These are phyloP conservation scores for Neoascochyta sp. DNA, from an alignment of 2,329 filamentous ascomycete genomes.

Conservation along the genomic window DNA sequence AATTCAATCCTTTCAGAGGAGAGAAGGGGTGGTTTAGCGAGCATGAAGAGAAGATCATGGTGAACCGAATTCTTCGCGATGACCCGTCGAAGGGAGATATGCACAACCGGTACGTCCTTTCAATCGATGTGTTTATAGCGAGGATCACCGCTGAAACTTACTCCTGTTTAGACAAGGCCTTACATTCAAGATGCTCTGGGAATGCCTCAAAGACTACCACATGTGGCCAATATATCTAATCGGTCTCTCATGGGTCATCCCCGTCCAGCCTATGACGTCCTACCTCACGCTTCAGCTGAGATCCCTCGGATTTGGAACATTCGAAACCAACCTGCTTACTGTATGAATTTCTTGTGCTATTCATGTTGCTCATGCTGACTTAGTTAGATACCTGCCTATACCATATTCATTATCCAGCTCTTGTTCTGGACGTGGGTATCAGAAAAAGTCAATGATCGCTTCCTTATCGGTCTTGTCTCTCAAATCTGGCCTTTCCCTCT, in stretches of 20 bases:
- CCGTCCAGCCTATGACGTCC: constrained; percentile 24
- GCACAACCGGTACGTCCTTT: too few relatives aligned
- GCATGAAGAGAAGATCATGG: constrained; percentile 65
- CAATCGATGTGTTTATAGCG: too few relatives aligned
- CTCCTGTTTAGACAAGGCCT: too few relatives aligned
- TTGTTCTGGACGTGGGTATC: constrained; percentile 50
- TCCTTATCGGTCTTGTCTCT: constrained; percentile 45
- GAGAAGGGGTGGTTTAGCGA: constrained; percentile 65
- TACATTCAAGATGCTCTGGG: constrained; percentile 47
- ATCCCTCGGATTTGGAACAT: constrained; percentile 35
- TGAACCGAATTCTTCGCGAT: constrained; percentile 58
- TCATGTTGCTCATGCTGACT: neutral
- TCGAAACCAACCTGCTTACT: constrained; percentile 39
- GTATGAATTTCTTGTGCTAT: constrained; percentile 9
- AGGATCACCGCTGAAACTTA: too few relatives aligned
- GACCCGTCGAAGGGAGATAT: constrained; percentile 58
- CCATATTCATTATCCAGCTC: constrained; percentile 48
- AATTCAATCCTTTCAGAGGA: constrained; percentile 49
- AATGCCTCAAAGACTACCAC: constrained; percentile 53
- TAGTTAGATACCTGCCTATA: constrained; percentile 42
- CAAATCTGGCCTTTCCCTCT: constrained; percentile 42
- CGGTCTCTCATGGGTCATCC: constrained; percentile 38
- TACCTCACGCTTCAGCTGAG: constrained; percentile 38
- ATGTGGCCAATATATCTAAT: constrained; percentile 47
- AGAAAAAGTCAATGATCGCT: constrained; percentile 50